Percentiles rank a stretch among this genome's conserved stretches.
These are phyloP conservation scores for Selenicereus undatus DNA, from an alignment of 148 eudicot genomes.

Conservation along the genomic window DNA sequence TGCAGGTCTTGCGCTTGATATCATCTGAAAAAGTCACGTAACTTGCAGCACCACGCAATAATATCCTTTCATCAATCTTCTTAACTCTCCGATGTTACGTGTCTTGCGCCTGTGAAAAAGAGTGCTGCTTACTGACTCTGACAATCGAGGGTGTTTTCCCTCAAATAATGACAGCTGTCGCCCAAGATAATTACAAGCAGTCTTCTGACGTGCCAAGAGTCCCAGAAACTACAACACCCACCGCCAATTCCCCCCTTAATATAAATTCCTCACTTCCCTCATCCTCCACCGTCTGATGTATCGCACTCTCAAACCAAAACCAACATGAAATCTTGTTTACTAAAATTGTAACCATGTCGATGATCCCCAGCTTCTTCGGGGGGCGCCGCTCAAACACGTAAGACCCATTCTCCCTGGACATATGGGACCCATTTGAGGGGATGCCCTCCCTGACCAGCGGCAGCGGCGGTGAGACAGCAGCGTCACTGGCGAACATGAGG, in stretches of 20 bases:
- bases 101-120: no score
- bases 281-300: not conserved
- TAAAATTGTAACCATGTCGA: conserved; percentile 20
- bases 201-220: no score
- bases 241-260: not conserved
- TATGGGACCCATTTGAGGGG: conserved; percentile 35
- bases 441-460: conserved; percentile 3
- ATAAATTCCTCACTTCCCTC: not conserved
- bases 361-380: conserved; percentile 34
- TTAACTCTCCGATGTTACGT: no score
- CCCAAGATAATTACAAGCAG: not conserved
- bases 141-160: no score
- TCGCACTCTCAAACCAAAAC: not conserved
- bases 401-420: conserved; percentile 38
- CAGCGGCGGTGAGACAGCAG: not conserved
- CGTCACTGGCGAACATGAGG: conserved; percentile 16
- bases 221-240: not conserved
- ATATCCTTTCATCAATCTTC: no score
- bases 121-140: no score
- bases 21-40: no score
- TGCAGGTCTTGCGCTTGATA: no score
- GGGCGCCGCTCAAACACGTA: conserved; percentile 20
- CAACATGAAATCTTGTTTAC: no score
- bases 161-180: no score
- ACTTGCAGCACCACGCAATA: no score